Evolutionary conservation across 2,329 filamentous ascomycete species (phyloP), one percentile per base, ranked within the genome.

Genomic region (Pestalotiopsis sp.): DNA sequence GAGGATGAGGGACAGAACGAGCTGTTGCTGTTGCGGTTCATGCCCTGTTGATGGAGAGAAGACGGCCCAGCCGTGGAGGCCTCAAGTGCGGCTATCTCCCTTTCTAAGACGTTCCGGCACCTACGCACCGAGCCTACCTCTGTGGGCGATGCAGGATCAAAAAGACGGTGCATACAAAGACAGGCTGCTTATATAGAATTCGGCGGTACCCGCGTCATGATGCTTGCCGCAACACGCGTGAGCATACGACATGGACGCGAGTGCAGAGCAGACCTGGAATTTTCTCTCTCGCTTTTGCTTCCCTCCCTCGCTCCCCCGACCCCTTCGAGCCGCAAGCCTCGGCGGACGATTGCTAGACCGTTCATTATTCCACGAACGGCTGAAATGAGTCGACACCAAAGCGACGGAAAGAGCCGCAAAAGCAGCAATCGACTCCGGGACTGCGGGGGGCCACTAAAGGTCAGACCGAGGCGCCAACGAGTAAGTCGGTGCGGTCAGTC

Each of bases 361-460:
- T 66, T 36, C 25, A 65, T 45, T 38, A 23, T 23, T 49, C 12
- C 27, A 12, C 25, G 25, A n/a, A 41, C 27, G 14, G 20, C 27
- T 66, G 49, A 57, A 38, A 57, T 66, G 45, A 57, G 27, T 36
- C 31, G 64, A 57, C 41, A 57, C 4, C 41, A 14, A n/a, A 25
- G 17, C 27, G 11, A 38, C 64, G 66, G 66, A 62, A 45, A 45
- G 61, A 59, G 38, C 61, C 49, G 58, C 36, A 65, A 68, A 25
- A 64, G 41, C 45, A 65, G 67, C 45, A 68, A 68, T 45, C 56
- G 23, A 62, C 45, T 63, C 61, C 61, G 39, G n/a, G 27, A n/a
- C 31, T 41, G 67, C 67, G 67, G 67, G 67, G 61, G 45, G n/a
- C 38, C 61, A 49, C 61, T 68, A 68, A 36, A 61, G 36, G 39